Conservation (phyloP, 352 stramenopile genomes). For the Globisporangium middletonii region DNA sequence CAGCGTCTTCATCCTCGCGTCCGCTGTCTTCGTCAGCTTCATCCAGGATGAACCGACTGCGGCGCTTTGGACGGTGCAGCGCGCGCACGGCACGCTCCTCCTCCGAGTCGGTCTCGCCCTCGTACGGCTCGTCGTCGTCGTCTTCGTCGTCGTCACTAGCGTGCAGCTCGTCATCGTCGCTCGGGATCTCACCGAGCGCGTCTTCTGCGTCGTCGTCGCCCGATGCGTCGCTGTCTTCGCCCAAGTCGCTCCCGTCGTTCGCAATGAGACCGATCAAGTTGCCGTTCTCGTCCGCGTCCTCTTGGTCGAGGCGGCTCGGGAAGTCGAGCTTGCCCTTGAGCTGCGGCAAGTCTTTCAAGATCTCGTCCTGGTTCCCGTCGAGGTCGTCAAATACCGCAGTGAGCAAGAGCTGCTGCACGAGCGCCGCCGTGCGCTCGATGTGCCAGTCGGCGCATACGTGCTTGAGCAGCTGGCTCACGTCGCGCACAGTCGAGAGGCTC, state of each 20-base stretch:
- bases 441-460: conserved; percentile 62
- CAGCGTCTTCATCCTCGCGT: conserved; percentile 22
- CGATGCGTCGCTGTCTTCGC: conserved; percentile 38
- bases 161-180: conserved; percentile 22
- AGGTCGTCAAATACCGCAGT: conserved; percentile 77
- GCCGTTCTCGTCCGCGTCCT: conserved; percentile 78
- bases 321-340: conserved; percentile 67
- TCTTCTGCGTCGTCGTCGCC: conserved; percentile 23
- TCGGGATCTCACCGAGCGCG: conserved; percentile 19
- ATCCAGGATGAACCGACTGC: conserved; percentile 73
- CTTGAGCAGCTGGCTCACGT: conserved; percentile 60
- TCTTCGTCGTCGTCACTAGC: conserved; percentile 20
- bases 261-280: conserved; percentile 69
- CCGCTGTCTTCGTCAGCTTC: conserved; percentile 69
- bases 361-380: conserved; percentile 75
- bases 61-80: conserved; percentile 13
- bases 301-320: conserved; percentile 67
- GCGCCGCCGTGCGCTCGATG: conserved; percentile 34
- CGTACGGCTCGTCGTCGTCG: conserved; percentile 27
- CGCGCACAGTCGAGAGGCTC: conserved; percentile 62
- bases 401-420: conserved; percentile 75
- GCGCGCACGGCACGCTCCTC: conserved; percentile 35
- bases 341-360: conserved; percentile 51
- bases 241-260: conserved; percentile 63
- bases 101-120: conserved; percentile 66